Evolutionary conservation across 371 early-diverging fungal genomes (phyloP), one percentile per base, ranked within the genome.

Genomic region (Dichotomocladium elegans): DNA sequence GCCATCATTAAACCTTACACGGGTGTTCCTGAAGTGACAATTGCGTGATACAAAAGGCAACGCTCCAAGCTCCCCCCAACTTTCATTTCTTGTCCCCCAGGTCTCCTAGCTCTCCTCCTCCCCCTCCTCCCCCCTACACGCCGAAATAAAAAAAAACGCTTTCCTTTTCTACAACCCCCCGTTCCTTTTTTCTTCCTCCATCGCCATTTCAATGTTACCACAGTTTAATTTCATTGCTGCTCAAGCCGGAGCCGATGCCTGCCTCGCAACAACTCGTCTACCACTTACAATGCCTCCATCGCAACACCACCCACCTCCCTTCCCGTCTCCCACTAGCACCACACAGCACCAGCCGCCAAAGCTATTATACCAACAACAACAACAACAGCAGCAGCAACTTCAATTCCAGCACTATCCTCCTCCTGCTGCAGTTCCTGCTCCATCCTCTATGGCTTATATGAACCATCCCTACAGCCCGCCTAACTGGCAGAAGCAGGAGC

Each of bases 171-270:
- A n/a, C n/a, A n/a, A n/a, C n/a, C n/a, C n/a, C n/a, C n/a, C n/a
- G n/a, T 43, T 28, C 22, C 53, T 53, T 21, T 44, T 49, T 45
- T 35, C 10, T 42, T 57, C 31, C 17, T 33, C 17, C 21, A 31
- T 28, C 15, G 10, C 15, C n/a, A 27, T 46, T 19, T 53, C 44
- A 37, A 74, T 96, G 96, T 35, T 98, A 65, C 72, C 85, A 67
- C 70, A 74, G 62, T 71, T 74, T 66, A 72, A 72, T 51, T 74
- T 62, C 53, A 66, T 74, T 55, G 62, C 71, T 37, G 74, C 74
- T 46, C 74, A 74, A 60, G 74, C 74, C 30, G 74, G 74, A 42
- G 74, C 74, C 22, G 73, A 72, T 58, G 61, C 68, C 35, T 61
- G 51, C 12, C 27, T n/a, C n/a, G n/a, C n/a, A n/a, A n/a, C n/a